Base-by-base conservation (phyloP, 257 asterid species). In the Echites panduratus region DNA sequence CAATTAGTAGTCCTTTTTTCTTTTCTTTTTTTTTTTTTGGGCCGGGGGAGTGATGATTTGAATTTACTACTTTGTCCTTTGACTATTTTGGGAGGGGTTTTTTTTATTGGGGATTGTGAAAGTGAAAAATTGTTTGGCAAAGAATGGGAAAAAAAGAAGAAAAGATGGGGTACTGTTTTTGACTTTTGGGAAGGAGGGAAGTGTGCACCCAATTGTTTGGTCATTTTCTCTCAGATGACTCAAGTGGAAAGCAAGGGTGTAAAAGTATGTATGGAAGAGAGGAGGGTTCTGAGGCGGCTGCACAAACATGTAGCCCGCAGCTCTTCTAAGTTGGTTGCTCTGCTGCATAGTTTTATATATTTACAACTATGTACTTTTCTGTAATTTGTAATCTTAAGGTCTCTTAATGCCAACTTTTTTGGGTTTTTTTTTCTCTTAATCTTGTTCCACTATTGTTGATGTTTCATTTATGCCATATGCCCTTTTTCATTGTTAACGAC, bases 301-400 rank as follows among this genome's bases (percentile, higher is more conserved):
- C 90, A 84, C 75, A 75, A 76, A 77, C 68, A 61, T 81, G 94
- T 85, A 80, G 97, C 96, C 97, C 97, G 94, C 96, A 86, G 97
- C 87, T 79, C 29, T 54, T 75, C 53, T 27, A 41, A 7, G 0
- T 11, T 54, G 68, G 38, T 32, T 32, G 38, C 38, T 32, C 35
- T 53, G 52, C 14, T 49, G 53, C 48, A 35, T 58, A 13, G 38
- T 44, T 43, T 32, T 16, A 66, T 53, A 63, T 32, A 38, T 66
- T 64, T 19, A 22, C 56, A 49, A 4, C 64, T 59, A 62, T 61
- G 50, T 58, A 56, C 57, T 35, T 40, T 53, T 57, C 24, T 40
- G 54, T 76, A 13, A 54, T 52, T 29, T 32, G 20, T 17, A 53
- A 53, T n/a, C 47, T 7, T 9, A 29, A 17, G 6, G 41, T 27